Conservation (phyloP, 208 protist genomes). For the Leishmania aethiopica region DNA sequence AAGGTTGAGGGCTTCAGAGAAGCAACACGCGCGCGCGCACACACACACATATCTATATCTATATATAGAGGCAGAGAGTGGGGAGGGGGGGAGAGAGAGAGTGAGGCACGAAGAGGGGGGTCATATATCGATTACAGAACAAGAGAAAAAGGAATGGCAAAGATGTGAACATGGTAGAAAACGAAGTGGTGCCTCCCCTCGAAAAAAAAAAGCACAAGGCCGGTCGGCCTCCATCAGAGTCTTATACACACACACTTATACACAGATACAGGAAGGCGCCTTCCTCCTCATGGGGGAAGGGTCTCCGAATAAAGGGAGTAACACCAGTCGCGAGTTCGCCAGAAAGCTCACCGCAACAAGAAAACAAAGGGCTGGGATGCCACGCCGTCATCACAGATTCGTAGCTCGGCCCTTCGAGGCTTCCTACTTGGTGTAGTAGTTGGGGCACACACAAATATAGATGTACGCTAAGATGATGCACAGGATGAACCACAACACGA, state of each 20-base stretch:
- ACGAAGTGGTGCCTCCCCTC: background rate
- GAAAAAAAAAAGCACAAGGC: background rate
- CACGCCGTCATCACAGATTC: background rate
- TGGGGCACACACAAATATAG: conserved; percentile 25
- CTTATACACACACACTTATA: no score
- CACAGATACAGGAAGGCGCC: background rate
- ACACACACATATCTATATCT: no score
- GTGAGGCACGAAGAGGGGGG: no score
- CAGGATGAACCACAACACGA: conserved; percentile 14
- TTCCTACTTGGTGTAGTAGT: conserved; percentile 20
- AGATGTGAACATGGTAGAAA: background rate
- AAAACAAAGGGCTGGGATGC: background rate
- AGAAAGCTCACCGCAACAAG: background rate
- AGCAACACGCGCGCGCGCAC: no score
- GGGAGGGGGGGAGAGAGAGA: background rate
- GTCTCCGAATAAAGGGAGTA: no score
- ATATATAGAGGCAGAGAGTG: background rate
- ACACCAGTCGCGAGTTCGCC: background rate
- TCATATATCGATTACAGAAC: background rate
- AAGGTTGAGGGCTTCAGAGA: no score
- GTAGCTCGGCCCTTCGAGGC: background rate
- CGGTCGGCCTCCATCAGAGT: background rate
- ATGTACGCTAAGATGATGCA: conserved; percentile 15
- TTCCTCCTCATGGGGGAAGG: background rate
- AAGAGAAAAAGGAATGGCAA: background rate